Conservation (phyloP, 176 grass and related monocot species). For the Oryza coarctata region DNA sequence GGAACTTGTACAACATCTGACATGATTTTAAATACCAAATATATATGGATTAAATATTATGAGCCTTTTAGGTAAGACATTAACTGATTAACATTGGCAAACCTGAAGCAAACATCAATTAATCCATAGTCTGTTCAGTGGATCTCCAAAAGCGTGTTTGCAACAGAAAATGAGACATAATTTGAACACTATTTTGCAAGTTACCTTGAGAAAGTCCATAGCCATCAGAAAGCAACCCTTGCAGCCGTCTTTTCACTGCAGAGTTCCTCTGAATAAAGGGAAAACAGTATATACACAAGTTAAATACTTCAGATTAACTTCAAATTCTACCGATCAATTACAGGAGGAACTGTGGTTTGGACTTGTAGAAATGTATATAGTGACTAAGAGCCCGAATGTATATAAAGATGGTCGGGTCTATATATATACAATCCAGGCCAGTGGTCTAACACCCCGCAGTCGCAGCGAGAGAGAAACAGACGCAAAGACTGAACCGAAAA, state of each 20-base stretch:
- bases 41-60: not conserved
- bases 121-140: not conserved
- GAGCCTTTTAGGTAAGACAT: not conserved
- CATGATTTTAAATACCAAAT: not conserved
- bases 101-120: conserved; percentile 11
- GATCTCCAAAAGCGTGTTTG: conserved; percentile 16
- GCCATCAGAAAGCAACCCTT: conserved; percentile 24
- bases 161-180: not conserved
- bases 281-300: not conserved
- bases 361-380: too few species aligned
- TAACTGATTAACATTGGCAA: not conserved
- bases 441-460: too few species aligned
- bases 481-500: too few species aligned
- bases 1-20: not conserved
- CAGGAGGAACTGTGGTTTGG: not conserved
- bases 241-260: conserved; percentile 45
- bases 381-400: too few species aligned
- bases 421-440: too few species aligned
- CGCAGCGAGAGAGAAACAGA: too few species aligned
- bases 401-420: too few species aligned
- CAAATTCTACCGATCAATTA: not conserved
- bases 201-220: conserved; percentile 37
- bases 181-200: not conserved
- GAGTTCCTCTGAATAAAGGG: conserved; percentile 39
- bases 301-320: not conserved